These are phyloP conservation scores for Teunomyces kruisii DNA, from an alignment of 805 yeast species.

Conservation along the genomic window DNA sequence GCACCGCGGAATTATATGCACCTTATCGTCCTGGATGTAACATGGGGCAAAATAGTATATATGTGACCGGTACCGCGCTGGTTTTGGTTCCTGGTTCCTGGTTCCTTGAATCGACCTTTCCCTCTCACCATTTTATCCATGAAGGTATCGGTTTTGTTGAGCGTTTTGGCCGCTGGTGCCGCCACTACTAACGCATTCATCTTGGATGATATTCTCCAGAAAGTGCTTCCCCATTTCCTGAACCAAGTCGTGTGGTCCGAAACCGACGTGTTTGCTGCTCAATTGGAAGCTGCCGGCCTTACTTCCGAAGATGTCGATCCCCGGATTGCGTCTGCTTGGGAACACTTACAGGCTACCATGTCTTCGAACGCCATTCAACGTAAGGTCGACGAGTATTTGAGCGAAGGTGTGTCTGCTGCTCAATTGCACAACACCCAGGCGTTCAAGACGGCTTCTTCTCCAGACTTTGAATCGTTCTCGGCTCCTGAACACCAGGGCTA, in stretches of 20 bases:
- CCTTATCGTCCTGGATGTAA: no score
- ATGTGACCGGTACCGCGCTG: no score
- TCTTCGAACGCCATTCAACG: constrained; percentile 8
- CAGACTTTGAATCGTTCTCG: constrained; percentile 11
- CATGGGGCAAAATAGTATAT: no score
- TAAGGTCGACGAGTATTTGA: constrained; percentile 9
- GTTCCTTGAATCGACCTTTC: no score
- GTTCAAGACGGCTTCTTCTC: constrained; percentile 5
- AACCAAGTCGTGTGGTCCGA: neutral
- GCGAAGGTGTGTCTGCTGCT: constrained; percentile 6
- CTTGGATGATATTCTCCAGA: neutral
- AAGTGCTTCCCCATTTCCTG: neutral
- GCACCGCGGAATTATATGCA: neutral
- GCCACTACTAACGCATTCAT: neutral
- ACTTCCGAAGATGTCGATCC: neutral
- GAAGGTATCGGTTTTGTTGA: neutral
- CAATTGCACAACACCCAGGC: constrained; percentile 10
- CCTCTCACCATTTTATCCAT: no score
- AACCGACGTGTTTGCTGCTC: constrained; percentile 1
- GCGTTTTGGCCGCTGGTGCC: constrained; percentile 3
- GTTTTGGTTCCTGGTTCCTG: no score
- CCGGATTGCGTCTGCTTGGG: constrained; percentile 14
- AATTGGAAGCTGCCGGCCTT: neutral
- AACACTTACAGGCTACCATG: constrained; percentile 10
- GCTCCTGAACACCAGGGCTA: constrained; percentile 22